Conservation (phyloP, 805 yeast genomes). For the Metschnikowia vanudenii region DNA sequence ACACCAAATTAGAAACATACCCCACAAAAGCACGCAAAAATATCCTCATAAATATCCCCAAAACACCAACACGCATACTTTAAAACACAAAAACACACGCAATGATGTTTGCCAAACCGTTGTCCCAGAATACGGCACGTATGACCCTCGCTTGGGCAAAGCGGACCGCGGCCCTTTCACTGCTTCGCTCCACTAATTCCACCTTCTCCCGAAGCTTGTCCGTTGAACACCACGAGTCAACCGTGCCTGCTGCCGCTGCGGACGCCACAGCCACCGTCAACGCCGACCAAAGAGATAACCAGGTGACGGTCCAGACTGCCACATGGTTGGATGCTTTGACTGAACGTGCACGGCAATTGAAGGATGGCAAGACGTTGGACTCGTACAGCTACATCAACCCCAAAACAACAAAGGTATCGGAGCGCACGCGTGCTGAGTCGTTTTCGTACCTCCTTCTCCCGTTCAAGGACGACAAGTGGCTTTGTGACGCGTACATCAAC, state of each 20-base stretch:
- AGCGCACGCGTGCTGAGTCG: constrained; percentile 76
- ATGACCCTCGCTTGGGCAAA: neutral
- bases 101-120: neutral
- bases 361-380: constrained; percentile 71
- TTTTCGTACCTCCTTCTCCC: constrained; percentile 70
- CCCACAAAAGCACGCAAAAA: no score
- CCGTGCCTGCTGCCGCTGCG: constrained; percentile 59
- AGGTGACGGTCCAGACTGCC: constrained; percentile 45
- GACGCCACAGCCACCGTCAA: constrained; percentile 73
- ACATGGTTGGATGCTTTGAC: constrained; percentile 87
- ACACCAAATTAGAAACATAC: no score
- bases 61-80: no score
- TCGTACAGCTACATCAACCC: constrained; percentile 71
- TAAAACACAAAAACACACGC: neutral
- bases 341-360: constrained; percentile 66
- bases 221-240: constrained; percentile 33
- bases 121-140: neutral
- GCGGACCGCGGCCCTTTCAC: neutral
- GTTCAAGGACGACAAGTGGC: constrained; percentile 77
- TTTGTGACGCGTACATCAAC: constrained; percentile 84
- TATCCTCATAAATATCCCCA: no score
- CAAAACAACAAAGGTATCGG: constrained; percentile 65
- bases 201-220: neutral
- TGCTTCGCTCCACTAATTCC: neutral
- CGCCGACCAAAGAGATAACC: constrained; percentile 58